Percentiles rank a stretch among this genome's conserved stretches.
phyloP scores from a whole-genome alignment of 805 yeast genomes.

The Nakazawaea sp. region DNA sequence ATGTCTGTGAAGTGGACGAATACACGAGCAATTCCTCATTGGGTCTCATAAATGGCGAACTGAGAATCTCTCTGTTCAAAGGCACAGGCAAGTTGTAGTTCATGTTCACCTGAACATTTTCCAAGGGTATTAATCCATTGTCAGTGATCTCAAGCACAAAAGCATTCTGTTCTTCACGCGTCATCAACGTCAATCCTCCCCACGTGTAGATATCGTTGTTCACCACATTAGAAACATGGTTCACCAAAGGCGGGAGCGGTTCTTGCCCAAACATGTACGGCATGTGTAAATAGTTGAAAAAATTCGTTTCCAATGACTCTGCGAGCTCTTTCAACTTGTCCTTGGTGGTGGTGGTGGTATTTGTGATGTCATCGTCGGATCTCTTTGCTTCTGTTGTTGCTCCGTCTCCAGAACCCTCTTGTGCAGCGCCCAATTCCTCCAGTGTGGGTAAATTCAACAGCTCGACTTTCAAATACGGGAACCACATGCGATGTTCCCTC shows the following conservation, averaged over 20 bases:
- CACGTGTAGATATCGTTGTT: conserved; percentile 29
- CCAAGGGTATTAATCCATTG: conserved; percentile 24
- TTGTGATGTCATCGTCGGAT: conserved; percentile 1
- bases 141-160: conserved; percentile 21
- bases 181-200: conserved; percentile 35
- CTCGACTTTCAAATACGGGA: conserved; percentile 10
- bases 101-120: conserved; percentile 22
- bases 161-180: conserved; percentile 17
- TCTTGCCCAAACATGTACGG: conserved; percentile 31
- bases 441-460: conserved; percentile 4
- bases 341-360: conserved; percentile 6
- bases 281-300: conserved; percentile 17
- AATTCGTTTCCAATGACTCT: conserved; percentile 10
- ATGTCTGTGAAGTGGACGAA: conserved; percentile 31
- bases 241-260: conserved; percentile 34
- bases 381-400: neutral
- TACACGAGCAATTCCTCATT: conserved; percentile 29
- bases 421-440: conserved; percentile 3
- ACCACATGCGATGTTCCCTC: conserved; percentile 10
- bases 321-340: conserved; percentile 8
- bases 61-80: conserved; percentile 30
- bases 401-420: neutral
- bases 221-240: conserved; percentile 35
- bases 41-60: conserved; percentile 33
- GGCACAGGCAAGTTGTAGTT: conserved; percentile 39